phyloP scores from a whole-genome alignment of 2,329 filamentous ascomycete genomes.

The Beauveria varroae region DNA sequence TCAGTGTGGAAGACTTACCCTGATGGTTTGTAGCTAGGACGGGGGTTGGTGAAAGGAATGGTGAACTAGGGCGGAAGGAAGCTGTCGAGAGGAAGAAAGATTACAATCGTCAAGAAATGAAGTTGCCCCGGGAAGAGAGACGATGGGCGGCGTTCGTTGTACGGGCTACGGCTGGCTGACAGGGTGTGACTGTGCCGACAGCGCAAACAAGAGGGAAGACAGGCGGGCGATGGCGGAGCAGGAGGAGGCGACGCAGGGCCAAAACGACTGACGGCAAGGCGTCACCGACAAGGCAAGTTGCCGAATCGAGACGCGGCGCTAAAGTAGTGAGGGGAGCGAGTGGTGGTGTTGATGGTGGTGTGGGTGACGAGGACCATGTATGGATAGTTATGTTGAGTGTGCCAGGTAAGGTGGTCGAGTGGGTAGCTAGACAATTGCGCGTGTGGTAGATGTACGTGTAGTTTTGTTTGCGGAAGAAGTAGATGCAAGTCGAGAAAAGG shows the following conservation, averaged over 20 bases:
- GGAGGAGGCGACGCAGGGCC: not conserved
- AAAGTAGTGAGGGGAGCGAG: conserved; percentile 6
- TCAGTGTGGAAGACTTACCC: conserved; percentile 2
- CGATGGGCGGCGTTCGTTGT: conserved; percentile 1
- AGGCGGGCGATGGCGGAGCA: conserved; percentile 5
- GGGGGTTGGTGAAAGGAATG: not conserved
- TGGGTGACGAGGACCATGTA: not conserved
- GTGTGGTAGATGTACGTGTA: not conserved
- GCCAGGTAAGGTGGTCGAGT: not conserved
- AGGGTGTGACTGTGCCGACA: conserved; percentile 3
- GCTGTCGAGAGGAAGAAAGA: not conserved
- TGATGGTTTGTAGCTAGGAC: not conserved
- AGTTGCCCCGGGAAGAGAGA: not conserved
- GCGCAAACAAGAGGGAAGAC: conserved; percentile 2
- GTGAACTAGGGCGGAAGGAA: not conserved
- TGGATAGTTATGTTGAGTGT: not conserved
- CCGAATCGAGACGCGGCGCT: conserved; percentile 10
- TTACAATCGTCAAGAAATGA: not conserved
- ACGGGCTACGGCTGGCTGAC: not conserved
- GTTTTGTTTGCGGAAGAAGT: not conserved
- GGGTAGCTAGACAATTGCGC: not conserved
- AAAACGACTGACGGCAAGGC: conserved; percentile 2
- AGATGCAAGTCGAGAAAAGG: not conserved
- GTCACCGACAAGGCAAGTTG: conserved; percentile 9
- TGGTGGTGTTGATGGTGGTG: not conserved